A percentile compares a stretch with the other conserved stretches of the same genome.
Evolutionary conservation across 2,329 filamentous ascomycete species (phyloP).

Genomic region (Colletotrichum tofieldiae): DNA sequence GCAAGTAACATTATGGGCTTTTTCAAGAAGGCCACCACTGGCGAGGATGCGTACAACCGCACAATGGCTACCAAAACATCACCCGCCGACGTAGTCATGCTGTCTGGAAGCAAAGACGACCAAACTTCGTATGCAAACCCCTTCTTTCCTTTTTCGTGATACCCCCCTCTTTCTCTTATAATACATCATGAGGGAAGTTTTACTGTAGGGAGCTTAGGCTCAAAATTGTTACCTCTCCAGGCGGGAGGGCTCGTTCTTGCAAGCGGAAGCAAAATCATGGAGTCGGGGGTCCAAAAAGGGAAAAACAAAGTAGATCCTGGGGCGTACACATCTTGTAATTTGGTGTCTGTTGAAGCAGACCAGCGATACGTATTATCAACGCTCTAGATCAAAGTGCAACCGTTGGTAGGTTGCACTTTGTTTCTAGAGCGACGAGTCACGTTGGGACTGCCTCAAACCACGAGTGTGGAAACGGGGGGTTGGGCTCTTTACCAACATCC

Average conservation of each 20-base stretch:
- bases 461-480: slow-evolving; percentile 23
- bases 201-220: neutral
- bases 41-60: slow-evolving; percentile 85
- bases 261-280: neutral
- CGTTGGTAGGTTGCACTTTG: slow-evolving; percentile 53
- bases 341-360: slow-evolving; percentile 18
- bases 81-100: slow-evolving; percentile 96
- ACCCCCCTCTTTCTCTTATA: slow-evolving; percentile 24
- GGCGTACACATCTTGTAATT: slow-evolving; percentile 46
- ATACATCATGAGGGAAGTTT: neutral
- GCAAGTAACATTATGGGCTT: slow-evolving; percentile 85
- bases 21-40: slow-evolving; percentile 89
- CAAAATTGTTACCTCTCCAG: neutral
- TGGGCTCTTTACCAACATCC: neutral
- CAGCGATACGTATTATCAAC: slow-evolving; percentile 47
- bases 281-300: neutral
- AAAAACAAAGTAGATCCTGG: neutral
- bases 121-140: slow-evolving; percentile 83
- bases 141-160: slow-evolving; percentile 45
- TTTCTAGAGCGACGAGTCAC: slow-evolving; percentile 63
- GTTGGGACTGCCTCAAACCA: slow-evolving; percentile 53
- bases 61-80: slow-evolving; percentile 92
- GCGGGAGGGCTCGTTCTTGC: neutral
- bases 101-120: slow-evolving; percentile 95
- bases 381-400: slow-evolving; percentile 60